A percentile compares a stretch with the other conserved stretches of the same genome.
Conservation (phyloP, 2,329 filamentous ascomycete species). For the Capronia americana region DNA sequence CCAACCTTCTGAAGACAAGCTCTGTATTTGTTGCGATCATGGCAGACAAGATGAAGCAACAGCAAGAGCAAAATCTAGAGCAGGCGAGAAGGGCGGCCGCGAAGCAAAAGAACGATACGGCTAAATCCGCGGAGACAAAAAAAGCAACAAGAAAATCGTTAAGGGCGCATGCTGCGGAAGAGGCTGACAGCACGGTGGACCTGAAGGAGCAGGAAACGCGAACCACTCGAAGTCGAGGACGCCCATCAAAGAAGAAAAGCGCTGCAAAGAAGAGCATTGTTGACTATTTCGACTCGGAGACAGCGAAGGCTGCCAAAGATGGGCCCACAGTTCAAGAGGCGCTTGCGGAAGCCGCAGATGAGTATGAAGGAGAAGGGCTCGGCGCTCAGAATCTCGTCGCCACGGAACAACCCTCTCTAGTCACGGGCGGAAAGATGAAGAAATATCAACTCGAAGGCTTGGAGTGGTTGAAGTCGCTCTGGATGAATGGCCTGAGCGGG, state of each 20-base stretch:
- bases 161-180: slow-evolving; percentile 23
- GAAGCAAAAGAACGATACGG: slow-evolving; percentile 43
- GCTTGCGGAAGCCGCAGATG: slow-evolving; percentile 63
- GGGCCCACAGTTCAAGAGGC: slow-evolving; percentile 63
- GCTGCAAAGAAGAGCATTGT: slow-evolving; percentile 53
- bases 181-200: slow-evolving; percentile 21
- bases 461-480: slow-evolving; percentile 84
- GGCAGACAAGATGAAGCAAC: slow-evolving; percentile 57
- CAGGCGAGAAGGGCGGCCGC: slow-evolving; percentile 48
- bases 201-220: slow-evolving; percentile 41
- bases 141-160: slow-evolving; percentile 35
- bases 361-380: slow-evolving; percentile 64
- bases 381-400: slow-evolving; percentile 74
- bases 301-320: slow-evolving; percentile 60
- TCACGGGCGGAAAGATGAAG: slow-evolving; percentile 88
- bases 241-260: slow-evolving; percentile 36
- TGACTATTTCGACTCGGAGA: slow-evolving; percentile 66
- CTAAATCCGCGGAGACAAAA: slow-evolving; percentile 42
- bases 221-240: slow-evolving; percentile 35
- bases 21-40: slow-evolving; percentile 58
- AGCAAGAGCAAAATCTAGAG: slow-evolving; percentile 53
- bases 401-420: slow-evolving; percentile 82
- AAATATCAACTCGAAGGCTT: slow-evolving; percentile 93
- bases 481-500: slow-evolving; percentile 89
- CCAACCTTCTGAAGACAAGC: slow-evolving; percentile 54